Evolutionary conservation across 257 asterid genomes (phyloP), one percentile per base, ranked within the genome.

Genomic region (Solanum sitiens): DNA sequence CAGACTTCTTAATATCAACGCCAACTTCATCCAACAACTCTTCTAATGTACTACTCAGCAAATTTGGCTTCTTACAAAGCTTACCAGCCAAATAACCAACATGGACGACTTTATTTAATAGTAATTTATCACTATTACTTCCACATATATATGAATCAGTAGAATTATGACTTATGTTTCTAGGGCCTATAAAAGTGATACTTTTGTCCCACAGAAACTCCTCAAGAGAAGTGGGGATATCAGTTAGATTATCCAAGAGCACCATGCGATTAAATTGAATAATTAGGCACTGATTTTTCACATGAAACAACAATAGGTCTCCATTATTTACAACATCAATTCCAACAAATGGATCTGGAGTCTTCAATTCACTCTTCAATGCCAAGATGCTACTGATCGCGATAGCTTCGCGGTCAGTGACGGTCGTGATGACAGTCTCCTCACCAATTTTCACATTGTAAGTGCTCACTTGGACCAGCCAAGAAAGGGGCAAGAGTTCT

Each of bases 71-170:
- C 77, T 32, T 32, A 32, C n/a, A 14, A 71, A 71, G 23, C n/a
- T 32, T 71, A 3, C n/a, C 77, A 71, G 7, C 5, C 77, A 32
- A 71, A 32, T 72, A 33, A 72, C 79, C 13, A 72, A 72, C 42
- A 72, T 33, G 2, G 7, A 72, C 15, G 2, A 33, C 21, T 72
- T 45, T 33, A 4, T 2, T 8, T 2, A 33, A 2, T 33, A 33
- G 45, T 1, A 68, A 12, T 30, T 68, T 30, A 1, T 1, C 1
- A 11, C 10, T 1, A 0, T 2, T 3, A 13, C 5, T 4, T 13
- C 10, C 21, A 68, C 5, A 27, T 32, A 16, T 3, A 32, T 30
- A 70, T 33, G 25, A 18, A 13, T 21, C 7, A 16, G 27, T 72
- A 18, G 47, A 35, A 35, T 35, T 72, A 4, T 18, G 27, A 16